Evolutionary conservation across 1,284 basidiomycete genomes (phyloP).

Genomic region (Bjerkandera adusta): DNA sequence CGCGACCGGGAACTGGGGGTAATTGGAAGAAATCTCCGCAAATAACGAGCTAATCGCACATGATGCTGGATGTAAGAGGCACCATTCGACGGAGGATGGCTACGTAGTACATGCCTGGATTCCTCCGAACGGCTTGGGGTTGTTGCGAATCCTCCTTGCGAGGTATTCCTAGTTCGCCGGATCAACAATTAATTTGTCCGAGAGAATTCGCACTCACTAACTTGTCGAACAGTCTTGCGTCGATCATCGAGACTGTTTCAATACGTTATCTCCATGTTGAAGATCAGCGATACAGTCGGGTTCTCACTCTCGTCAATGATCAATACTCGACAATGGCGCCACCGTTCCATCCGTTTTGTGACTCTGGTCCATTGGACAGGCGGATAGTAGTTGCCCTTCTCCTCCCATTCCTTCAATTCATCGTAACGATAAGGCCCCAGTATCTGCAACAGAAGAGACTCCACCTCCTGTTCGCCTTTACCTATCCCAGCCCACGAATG

Average conservation of each 20-base stretch:
- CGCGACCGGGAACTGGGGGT: slow-evolving; percentile 67
- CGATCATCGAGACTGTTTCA: slow-evolving; percentile 59
- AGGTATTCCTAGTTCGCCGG: slow-evolving; percentile 38
- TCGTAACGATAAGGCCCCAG: too few relatives aligned
- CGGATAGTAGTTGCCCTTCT: too few relatives aligned
- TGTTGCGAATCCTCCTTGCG: slow-evolving; percentile 48
- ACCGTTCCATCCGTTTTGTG: too few relatives aligned
- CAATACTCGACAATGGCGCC: too few relatives aligned
- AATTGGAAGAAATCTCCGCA: slow-evolving; percentile 82
- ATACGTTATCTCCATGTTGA: background rate
- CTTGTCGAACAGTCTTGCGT: slow-evolving; percentile 64
- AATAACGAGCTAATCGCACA: too few relatives aligned
- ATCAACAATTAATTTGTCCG: background rate
- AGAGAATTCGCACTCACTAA: slow-evolving; percentile 39
- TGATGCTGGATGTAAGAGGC: too few relatives aligned
- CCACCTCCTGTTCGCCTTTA: too few relatives aligned
- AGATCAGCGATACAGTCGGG: slow-evolving; percentile 19
- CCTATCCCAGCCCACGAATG: too few relatives aligned
- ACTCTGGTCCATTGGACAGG: too few relatives aligned
- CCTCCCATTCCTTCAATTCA: too few relatives aligned
- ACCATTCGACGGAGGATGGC: too few relatives aligned
- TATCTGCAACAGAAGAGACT: too few relatives aligned
- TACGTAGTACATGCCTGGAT: slow-evolving; percentile 68
- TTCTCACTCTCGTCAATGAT: slow-evolving; percentile 73
- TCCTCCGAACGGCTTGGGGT: slow-evolving; percentile 63